A percentile compares a stretch with the other conserved stretches of the same genome.
Conservation (phyloP, 192 early-diverging fungal species). For the Chytriomyces sp. region DNA sequence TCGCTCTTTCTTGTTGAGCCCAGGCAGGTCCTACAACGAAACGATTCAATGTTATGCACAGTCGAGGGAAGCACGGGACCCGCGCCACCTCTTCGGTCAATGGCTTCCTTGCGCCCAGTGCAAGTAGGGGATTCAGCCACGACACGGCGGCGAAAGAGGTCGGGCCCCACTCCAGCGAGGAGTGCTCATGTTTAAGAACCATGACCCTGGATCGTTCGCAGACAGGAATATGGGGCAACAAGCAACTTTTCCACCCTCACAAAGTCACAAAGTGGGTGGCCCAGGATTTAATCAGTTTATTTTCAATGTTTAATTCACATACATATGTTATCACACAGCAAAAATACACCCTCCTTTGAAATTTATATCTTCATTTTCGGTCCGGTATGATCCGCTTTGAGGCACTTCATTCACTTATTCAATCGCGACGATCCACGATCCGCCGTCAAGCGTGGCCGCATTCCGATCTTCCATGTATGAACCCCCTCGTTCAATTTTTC, state of each 20-base stretch:
- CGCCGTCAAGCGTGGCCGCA: conserved; percentile 9
- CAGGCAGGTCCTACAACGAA: conserved; percentile 15
- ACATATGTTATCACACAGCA: too few relatives aligned
- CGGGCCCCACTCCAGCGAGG: too few relatives aligned
- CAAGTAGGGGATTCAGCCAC: conserved; percentile 8
- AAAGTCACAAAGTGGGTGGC: too few relatives aligned
- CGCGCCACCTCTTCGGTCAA: neutral
- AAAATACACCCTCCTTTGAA: too few relatives aligned
- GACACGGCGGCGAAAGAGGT: conserved; percentile 9
- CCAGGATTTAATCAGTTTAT: too few relatives aligned
- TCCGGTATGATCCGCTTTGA: too few relatives aligned
- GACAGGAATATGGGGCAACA: too few relatives aligned
- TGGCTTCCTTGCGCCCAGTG: neutral
- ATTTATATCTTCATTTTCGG: too few relatives aligned
- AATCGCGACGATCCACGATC: conserved; percentile 12
- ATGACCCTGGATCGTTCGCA: too few relatives aligned
- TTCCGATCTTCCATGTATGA: neutral
- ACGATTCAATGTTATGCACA: neutral
- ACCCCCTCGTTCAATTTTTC: neutral
- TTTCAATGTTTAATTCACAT: too few relatives aligned
- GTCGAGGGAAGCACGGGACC: neutral
- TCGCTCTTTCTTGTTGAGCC: neutral
- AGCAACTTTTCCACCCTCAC: too few relatives aligned
- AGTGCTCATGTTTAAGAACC: too few relatives aligned
- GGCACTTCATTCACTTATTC: conserved; percentile 21